Percentiles rank a stretch among this genome's conserved stretches.
These are phyloP conservation scores for Angomonas desouzai DNA, from an alignment of 208 protist species.

Conservation along the genomic window DNA sequence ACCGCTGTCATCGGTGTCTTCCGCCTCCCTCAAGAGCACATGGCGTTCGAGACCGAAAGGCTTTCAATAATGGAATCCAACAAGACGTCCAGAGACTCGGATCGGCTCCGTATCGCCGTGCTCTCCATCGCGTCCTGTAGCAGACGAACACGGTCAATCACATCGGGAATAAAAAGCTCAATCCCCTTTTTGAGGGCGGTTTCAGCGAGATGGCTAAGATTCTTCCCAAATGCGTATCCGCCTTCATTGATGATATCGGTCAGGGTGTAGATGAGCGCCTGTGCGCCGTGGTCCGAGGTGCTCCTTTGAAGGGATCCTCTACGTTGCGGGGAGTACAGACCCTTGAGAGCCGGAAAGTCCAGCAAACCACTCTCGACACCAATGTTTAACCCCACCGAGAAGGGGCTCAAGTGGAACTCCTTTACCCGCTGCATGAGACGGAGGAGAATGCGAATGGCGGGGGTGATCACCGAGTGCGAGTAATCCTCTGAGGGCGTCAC, in stretches of 20 bases:
- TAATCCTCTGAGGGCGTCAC: slow-evolving; percentile 45
- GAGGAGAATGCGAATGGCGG: slow-evolving; percentile 60
- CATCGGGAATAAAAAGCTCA: slow-evolving; percentile 71
- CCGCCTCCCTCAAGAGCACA: not conserved
- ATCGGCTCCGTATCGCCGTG: not conserved
- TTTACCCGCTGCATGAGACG: slow-evolving; percentile 61
- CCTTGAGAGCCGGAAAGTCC: slow-evolving; percentile 3
- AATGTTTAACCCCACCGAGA: slow-evolving; percentile 28
- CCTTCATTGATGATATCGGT: slow-evolving; percentile 74
- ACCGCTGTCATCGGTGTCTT: not conserved
- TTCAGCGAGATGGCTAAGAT: slow-evolving; percentile 42
- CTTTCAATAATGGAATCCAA: slow-evolving; percentile 5
- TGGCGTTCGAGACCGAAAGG: not conserved
- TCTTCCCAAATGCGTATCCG: slow-evolving; percentile 37
- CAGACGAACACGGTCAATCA: slow-evolving; percentile 45
- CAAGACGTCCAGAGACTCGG: not conserved
- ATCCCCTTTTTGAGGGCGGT: slow-evolving; percentile 63
- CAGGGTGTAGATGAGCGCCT: slow-evolving; percentile 57
- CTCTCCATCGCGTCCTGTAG: slow-evolving; percentile 54
- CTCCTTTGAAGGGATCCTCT: not conserved
- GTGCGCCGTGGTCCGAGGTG: slow-evolving; percentile 12
- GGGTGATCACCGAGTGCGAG: slow-evolving; percentile 48
- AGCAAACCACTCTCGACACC: not conserved
- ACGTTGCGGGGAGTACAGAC: not conserved
- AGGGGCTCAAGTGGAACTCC: slow-evolving; percentile 70